These are phyloP conservation scores for Rhizoclosmatium globosum DNA, from an alignment of 192 early-diverging fungal species.

Conservation along the genomic window DNA sequence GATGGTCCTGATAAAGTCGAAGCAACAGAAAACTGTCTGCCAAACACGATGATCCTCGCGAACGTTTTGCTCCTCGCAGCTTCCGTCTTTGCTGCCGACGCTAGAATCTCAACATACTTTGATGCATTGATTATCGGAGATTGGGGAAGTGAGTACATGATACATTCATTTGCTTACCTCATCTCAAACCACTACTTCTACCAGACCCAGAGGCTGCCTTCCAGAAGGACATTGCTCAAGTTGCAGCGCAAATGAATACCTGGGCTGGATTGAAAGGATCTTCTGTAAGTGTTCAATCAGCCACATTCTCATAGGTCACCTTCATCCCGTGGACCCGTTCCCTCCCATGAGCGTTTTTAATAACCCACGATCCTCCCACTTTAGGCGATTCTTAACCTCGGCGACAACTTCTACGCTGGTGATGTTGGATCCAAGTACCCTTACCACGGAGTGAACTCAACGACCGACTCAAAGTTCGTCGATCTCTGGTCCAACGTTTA, in stretches of 20 bases:
- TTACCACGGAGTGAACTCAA: slow-evolving; percentile 11
- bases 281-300: background rate
- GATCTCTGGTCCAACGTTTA: slow-evolving; percentile 7
- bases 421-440: background rate
- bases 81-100: background rate
- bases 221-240: too few species aligned
- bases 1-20: too few species aligned
- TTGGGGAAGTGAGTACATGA: slow-evolving; percentile 5
- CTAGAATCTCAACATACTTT: background rate
- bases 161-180: background rate
- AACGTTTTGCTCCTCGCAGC: background rate
- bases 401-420: slow-evolving; percentile 25
- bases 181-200: background rate
- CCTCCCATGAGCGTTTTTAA: too few species aligned
- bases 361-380: background rate
- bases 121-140: slow-evolving; percentile 23
- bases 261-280: slow-evolving; percentile 9
- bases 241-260: slow-evolving; percentile 4
- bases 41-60: background rate
- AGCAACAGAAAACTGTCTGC: too few species aligned
- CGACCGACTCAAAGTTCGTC: slow-evolving; percentile 10
- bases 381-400: background rate
- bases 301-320: too few species aligned
- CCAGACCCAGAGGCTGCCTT: background rate
- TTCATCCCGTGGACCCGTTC: too few species aligned